Evolutionary conservation across 768 basidiomycete species (phyloP).

Genomic region (Tricholoma terreum): DNA sequence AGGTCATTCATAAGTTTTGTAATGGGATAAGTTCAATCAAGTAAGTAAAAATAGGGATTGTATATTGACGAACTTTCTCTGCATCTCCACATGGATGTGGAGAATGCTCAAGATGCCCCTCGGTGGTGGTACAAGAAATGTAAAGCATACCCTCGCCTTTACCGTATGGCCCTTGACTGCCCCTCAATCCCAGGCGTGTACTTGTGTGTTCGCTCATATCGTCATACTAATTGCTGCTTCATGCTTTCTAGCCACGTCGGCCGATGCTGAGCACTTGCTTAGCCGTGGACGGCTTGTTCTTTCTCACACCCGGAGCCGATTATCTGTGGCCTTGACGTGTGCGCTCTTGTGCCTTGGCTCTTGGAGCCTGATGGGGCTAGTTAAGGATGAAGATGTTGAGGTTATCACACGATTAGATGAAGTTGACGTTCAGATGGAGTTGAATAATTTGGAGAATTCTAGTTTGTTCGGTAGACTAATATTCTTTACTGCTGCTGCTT

Average conservation of each 20-base stretch:
- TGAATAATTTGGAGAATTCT: background rate
- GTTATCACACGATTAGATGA: background rate
- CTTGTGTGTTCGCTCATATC: background rate
- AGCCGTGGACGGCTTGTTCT: slow-evolving; percentile 19
- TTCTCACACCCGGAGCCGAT: slow-evolving; percentile 16
- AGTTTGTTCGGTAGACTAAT: background rate
- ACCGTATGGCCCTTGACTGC: slow-evolving; percentile 27
- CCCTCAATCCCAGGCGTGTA: slow-evolving; percentile 21
- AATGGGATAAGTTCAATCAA: too few relatives aligned
- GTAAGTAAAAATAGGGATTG: too few relatives aligned
- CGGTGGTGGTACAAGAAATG: slow-evolving; percentile 19
- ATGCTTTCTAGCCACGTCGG: too few relatives aligned
- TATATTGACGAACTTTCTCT: slow-evolving; percentile 16
- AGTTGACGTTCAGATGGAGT: background rate
- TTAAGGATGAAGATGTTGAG: slow-evolving; percentile 4
- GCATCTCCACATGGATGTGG: slow-evolving; percentile 19
- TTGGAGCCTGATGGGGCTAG: slow-evolving; percentile 13
- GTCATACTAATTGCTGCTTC: background rate
- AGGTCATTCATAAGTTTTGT: too few relatives aligned
- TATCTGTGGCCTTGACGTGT: slow-evolving; percentile 16
- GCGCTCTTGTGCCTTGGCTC: slow-evolving; percentile 21
- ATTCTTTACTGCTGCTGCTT: background rate
- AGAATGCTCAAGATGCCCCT: slow-evolving; percentile 15
- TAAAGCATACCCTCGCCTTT: slow-evolving; percentile 16
- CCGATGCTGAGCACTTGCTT: background rate